Conservation (phyloP, 495 filamentous ascomycete species). For the Clavariopsis aquatica region DNA sequence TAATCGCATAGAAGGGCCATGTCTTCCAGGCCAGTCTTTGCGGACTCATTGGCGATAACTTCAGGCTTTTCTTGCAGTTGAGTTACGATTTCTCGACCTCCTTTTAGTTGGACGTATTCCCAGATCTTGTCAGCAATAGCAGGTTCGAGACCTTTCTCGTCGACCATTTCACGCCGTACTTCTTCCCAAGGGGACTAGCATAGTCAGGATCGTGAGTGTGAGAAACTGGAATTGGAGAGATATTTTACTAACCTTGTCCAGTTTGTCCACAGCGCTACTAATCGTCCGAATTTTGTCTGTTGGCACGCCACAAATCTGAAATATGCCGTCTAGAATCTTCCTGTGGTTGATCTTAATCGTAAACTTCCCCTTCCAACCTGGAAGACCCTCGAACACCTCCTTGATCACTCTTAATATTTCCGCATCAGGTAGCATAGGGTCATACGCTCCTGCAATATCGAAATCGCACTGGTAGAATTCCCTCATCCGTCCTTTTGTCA, state of each 20-base stretch:
- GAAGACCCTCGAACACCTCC: conserved; percentile 81
- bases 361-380: conserved; percentile 66
- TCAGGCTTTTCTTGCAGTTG: conserved; percentile 62
- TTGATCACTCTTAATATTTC: conserved; percentile 81
- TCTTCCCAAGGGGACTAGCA: conserved; percentile 72
- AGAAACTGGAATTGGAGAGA: too few relatives aligned
- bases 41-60: conserved; percentile 66
- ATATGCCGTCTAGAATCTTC: conserved; percentile 91
- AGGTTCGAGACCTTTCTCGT: conserved; percentile 78
- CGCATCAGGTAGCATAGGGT: conserved; percentile 95
- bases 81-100: conserved; percentile 44
- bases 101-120: conserved; percentile 71
- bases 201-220: conserved; percentile 1
- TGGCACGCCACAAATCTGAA: conserved; percentile 87
- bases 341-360: conserved; percentile 96
- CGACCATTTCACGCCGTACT: conserved; percentile 87
- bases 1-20: conserved; percentile 82
- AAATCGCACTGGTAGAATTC: conserved; percentile 99
- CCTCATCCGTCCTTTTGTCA: conserved; percentile 87
- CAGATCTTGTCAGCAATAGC: conserved; percentile 83
- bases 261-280: conserved; percentile 89
- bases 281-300: conserved; percentile 82
- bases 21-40: conserved; percentile 76
- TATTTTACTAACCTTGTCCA: conserved; percentile 70
- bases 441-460: conserved; percentile 87